Base-by-base conservation (phyloP, 495 filamentous ascomycete species). In the Penicillium angulare region DNA sequence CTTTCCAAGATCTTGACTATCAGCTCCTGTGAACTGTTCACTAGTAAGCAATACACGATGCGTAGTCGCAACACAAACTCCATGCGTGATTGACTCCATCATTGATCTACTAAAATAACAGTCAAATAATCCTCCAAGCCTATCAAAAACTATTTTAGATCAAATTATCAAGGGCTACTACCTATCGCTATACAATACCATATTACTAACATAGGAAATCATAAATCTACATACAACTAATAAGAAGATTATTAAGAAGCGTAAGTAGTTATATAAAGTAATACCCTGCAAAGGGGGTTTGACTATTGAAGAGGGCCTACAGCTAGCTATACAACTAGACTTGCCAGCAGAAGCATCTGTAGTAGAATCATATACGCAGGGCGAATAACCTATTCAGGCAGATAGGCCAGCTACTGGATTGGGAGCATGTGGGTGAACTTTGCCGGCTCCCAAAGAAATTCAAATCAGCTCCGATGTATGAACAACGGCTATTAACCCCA, bases 71-170 rank as follows among this genome's bases (percentile, higher is more conserved):
- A 41, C 38, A n/a, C 3, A 29, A 23, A n/a, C n/a, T n/a, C n/a
- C n/a, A n/a, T n/a, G n/a, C n/a, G n/a, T n/a, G n/a, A n/a, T n/a
- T n/a, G n/a, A n/a, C n/a, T n/a, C n/a, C n/a, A n/a, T n/a, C n/a
- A n/a, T n/a, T n/a, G n/a, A n/a, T n/a, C n/a, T n/a, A n/a, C n/a
- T n/a, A n/a, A 42, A 42, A 15, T 21, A 42, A 6, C 20, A 17
- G 21, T 42, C 39, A 27, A 42, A 26, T 13, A 42, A 21, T 21
- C 39, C 39, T n/a, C 39, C 39, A 42, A 42, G 39, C 39, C 39
- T 10, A 3, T 42, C 20, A 1, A 42, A 42, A 24, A 6, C 21
- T 3, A 3, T 42, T 5, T 1, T 52, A 38, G 18, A 45, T 38
- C 17, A 40, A 17, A 26, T 45, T 20, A 39, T 45, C 8, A 45